A percentile compares a stretch with the other conserved stretches of the same genome.
Conservation (phyloP, 2,329 filamentous ascomycete genomes). For the Bisporella sp. region DNA sequence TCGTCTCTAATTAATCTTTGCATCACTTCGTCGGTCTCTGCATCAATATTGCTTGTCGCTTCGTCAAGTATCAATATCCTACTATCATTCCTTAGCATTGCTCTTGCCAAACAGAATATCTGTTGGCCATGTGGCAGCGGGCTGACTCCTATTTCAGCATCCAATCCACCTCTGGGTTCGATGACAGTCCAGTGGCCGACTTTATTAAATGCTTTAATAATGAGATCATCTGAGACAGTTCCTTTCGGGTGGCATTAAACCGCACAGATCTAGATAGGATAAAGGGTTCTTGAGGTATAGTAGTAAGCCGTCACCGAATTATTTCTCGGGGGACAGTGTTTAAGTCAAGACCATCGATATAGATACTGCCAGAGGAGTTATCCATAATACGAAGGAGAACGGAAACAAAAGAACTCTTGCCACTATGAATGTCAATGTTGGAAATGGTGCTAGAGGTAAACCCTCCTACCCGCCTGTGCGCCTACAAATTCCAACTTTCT, state of each 20-base stretch:
- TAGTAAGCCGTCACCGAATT: conserved; percentile 34
- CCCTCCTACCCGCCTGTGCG: conserved; percentile 19
- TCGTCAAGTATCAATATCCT: conserved; percentile 29
- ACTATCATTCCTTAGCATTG: conserved; percentile 28
- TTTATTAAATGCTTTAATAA: conserved; percentile 31
- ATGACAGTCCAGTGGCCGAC: conserved; percentile 27
- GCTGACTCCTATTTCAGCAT: conserved; percentile 34
- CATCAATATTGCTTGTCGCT: conserved; percentile 11
- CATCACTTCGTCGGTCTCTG: too few species aligned
- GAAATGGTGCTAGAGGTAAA: too few species aligned
- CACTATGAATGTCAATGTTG: conserved; percentile 20
- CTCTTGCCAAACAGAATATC: conserved; percentile 39
- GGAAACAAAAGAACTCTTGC: conserved; percentile 37
- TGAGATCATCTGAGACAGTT: conserved; percentile 32
- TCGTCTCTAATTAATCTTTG: too few species aligned
- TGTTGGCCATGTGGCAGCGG: conserved; percentile 38
- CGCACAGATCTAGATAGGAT: conserved; percentile 34
- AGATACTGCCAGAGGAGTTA: conserved; percentile 32
- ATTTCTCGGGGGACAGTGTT: conserved; percentile 33
- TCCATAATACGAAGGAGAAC: conserved; percentile 43
- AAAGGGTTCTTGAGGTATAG: conserved; percentile 42
- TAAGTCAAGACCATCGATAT: conserved; percentile 41
- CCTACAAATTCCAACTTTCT: conserved; percentile 43
- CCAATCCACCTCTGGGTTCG: conserved; percentile 8
- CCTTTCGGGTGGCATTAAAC: conserved; percentile 36